phyloP scores from a whole-genome alignment of 768 basidiomycete species.

The Galerina marginata region DNA sequence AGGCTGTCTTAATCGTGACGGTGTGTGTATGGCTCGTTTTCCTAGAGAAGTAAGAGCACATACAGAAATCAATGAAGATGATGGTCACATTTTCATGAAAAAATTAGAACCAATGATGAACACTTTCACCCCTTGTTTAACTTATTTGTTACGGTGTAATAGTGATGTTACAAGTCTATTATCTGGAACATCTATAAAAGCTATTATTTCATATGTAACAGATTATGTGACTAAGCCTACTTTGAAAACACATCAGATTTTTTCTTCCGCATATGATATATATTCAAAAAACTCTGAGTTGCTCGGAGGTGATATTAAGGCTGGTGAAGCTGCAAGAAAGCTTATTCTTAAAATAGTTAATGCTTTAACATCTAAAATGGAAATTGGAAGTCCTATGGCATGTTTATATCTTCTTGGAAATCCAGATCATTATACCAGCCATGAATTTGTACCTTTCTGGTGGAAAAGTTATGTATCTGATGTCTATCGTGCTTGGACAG shows the following conservation, averaged over 20 bases:
- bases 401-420: slow-evolving; percentile 23
- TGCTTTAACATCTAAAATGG: slow-evolving; percentile 30
- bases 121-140: background rate
- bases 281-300: slow-evolving; percentile 17
- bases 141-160: background rate
- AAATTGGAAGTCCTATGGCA: slow-evolving; percentile 34
- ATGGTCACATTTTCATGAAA: slow-evolving; percentile 30
- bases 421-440: slow-evolving; percentile 20
- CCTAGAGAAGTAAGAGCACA: slow-evolving; percentile 20
- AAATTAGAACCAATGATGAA: slow-evolving; percentile 26
- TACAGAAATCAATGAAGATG: slow-evolving; percentile 19
- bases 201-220: slow-evolving; percentile 37
- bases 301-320: background rate
- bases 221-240: slow-evolving; percentile 34
- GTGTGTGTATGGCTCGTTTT: slow-evolving; percentile 32
- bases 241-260: slow-evolving; percentile 25
- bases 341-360: slow-evolving; percentile 35
- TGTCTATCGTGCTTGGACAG: slow-evolving; percentile 12
- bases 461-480: slow-evolving; percentile 32
- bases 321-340: slow-evolving; percentile 12
- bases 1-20: slow-evolving; percentile 16
- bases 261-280: slow-evolving; percentile 19
- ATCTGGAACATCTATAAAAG: slow-evolving; percentile 39
- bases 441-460: slow-evolving; percentile 32
- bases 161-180: slow-evolving; percentile 16